Conservation (phyloP, 768 basidiomycete genomes). For the Mycena chlorophos region DNA sequence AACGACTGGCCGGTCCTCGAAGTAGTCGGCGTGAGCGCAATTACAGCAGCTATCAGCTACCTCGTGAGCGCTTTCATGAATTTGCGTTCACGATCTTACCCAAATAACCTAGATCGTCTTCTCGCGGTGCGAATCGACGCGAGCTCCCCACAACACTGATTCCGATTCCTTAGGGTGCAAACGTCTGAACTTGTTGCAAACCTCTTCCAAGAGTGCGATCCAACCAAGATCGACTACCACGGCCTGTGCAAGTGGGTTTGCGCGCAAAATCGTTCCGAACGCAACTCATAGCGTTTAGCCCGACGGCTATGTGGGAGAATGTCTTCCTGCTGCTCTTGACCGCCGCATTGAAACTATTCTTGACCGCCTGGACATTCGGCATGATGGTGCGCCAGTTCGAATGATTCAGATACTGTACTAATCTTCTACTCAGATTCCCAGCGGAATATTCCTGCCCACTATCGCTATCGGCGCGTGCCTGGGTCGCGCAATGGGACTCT, state of each 20-base stretch:
- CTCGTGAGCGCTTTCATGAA: conserved; percentile 41
- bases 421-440: conserved; percentile 55
- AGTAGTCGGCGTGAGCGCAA: conserved; percentile 58
- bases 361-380: conserved; percentile 79
- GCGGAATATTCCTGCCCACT: conserved; percentile 75
- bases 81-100: background rate
- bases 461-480: conserved; percentile 75
- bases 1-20: conserved; percentile 65
- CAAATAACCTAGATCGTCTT: conserved; percentile 56
- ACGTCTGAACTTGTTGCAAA: conserved; percentile 81
- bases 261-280: conserved; percentile 1
- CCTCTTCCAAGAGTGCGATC: conserved; percentile 81
- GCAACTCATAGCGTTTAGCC: too few species aligned
- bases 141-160: background rate
- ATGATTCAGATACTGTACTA: background rate
- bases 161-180: conserved; percentile 50
- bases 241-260: conserved; percentile 75
- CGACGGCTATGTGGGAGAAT: conserved; percentile 65
- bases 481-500: conserved; percentile 67
- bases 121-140: conserved; percentile 43
- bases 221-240: conserved; percentile 63
- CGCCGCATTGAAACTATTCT: conserved; percentile 55
- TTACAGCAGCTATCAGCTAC: conserved; percentile 73
- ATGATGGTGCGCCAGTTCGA: conserved; percentile 56
- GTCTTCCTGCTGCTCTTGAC: conserved; percentile 66